Conservation (phyloP, 179 eudicot genomes). For the Vitellaria paradoxa region DNA sequence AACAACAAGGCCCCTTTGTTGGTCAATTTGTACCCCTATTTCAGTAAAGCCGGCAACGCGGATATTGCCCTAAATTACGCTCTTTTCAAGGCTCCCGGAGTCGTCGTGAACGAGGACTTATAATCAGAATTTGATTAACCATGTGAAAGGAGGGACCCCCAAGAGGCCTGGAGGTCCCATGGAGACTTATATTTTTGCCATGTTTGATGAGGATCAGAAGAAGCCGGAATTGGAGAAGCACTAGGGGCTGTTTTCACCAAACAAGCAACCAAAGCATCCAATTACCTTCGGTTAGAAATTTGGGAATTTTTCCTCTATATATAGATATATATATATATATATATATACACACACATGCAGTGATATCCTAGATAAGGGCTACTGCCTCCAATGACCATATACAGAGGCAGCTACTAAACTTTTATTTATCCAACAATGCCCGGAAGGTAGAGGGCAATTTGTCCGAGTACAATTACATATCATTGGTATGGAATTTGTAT, state of each 20-base stretch:
- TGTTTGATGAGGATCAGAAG: conserved; percentile 36
- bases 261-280: conserved; percentile 5
- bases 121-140: conserved; percentile 29
- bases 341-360: too few relatives aligned
- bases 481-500: too few relatives aligned
- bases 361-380: too few relatives aligned
- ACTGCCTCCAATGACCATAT: too few relatives aligned
- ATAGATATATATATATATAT: too few relatives aligned
- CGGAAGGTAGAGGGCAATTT: too few relatives aligned
- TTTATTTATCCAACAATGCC: too few relatives aligned
- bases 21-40: background rate
- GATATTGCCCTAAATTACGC: conserved; percentile 16
- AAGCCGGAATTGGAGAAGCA: conserved; percentile 12
- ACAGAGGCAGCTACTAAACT: too few relatives aligned
- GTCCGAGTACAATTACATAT: too few relatives aligned
- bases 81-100: conserved; percentile 9
- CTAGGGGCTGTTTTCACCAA: conserved; percentile 18
- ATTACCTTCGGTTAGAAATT: too few relatives aligned
- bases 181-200: conserved; percentile 22
- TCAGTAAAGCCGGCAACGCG: background rate
- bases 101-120: conserved; percentile 23
- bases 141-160: conserved; percentile 39
- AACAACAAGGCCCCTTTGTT: background rate
- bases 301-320: too few relatives aligned
- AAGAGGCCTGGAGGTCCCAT: conserved; percentile 22